Percentiles rank a stretch among this genome's conserved stretches.
phyloP scores from a whole-genome alignment of 2,329 filamentous ascomycete genomes.

The Penicillium thymicola region DNA sequence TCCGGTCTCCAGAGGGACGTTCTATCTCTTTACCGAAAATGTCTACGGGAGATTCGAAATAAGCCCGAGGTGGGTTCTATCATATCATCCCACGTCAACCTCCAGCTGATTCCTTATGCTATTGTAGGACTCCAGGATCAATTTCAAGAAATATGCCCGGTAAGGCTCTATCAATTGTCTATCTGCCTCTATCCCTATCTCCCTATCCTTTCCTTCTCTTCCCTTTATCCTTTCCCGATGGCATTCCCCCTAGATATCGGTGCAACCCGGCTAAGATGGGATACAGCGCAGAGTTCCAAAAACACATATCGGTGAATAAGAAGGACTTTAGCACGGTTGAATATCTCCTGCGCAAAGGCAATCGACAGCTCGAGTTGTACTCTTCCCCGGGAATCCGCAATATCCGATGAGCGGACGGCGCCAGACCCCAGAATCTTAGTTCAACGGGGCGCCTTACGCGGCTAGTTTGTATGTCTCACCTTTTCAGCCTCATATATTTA shows the following conservation, averaged over 20 bases:
- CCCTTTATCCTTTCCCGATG: constrained; percentile 6
- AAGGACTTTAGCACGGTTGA: constrained; percentile 85
- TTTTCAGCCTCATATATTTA: not conserved
- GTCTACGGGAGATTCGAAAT: constrained; percentile 73
- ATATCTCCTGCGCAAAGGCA: constrained; percentile 76
- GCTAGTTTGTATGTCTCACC: not conserved
- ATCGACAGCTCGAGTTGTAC: constrained; percentile 77
- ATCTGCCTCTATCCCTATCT: not conserved
- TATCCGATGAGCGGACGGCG: constrained; percentile 45
- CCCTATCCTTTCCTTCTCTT: constrained; percentile 3
- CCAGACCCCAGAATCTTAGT: not conserved
- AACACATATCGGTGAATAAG: constrained; percentile 66
- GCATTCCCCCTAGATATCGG: constrained; percentile 3
- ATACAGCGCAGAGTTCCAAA: constrained; percentile 70
- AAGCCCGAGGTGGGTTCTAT: constrained; percentile 66
- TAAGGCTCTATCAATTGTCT: constrained; percentile 21
- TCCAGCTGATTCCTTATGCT: not conserved
- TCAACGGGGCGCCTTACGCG: too few relatives aligned
- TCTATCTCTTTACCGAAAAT: constrained; percentile 78
- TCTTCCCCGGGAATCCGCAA: constrained; percentile 77
- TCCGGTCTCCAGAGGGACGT: constrained; percentile 93
- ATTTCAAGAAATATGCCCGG: constrained; percentile 45
- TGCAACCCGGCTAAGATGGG: constrained; percentile 15
- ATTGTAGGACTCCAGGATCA: constrained; percentile 38
- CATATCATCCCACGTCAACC: not conserved